phyloP scores from a whole-genome alignment of 306 rosid species.

The Casuarina glauca region DNA sequence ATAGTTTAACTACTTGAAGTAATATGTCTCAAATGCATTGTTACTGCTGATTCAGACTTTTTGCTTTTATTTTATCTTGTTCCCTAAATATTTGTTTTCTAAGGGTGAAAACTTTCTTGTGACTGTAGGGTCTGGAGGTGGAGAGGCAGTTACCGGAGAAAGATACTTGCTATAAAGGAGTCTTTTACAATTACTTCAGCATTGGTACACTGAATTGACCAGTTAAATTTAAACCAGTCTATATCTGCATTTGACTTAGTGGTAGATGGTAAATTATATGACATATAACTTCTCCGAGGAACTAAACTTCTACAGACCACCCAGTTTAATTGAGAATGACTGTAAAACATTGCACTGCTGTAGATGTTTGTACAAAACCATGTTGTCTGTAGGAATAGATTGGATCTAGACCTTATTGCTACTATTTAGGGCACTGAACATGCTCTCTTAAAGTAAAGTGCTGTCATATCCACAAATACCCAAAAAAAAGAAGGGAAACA shows the following conservation, averaged over 20 bases:
- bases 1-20: too few species aligned
- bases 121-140: constrained; percentile 66
- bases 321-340: background rate
- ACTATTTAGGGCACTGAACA: background rate
- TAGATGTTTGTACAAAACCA: background rate
- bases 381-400: background rate
- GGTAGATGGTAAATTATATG: background rate
- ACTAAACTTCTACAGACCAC: background rate
- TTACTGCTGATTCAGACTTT: constrained; percentile 7
- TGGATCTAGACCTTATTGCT: background rate
- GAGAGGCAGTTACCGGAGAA: constrained; percentile 73
- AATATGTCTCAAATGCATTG: background rate
- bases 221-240: constrained; percentile 13
- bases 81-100: constrained; percentile 3
- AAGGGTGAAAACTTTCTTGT: constrained; percentile 27
- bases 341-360: background rate
- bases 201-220: constrained; percentile 58
- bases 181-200: constrained; percentile 93
- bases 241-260: constrained; percentile 18
- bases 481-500: background rate
- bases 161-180: constrained; percentile 70
- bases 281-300: background rate
- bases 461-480: background rate
- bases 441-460: constrained; percentile 22
- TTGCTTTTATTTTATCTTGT: background rate